These are phyloP conservation scores for Mycena epipterygia DNA, from an alignment of 768 basidiomycete species.

Conservation along the genomic window DNA sequence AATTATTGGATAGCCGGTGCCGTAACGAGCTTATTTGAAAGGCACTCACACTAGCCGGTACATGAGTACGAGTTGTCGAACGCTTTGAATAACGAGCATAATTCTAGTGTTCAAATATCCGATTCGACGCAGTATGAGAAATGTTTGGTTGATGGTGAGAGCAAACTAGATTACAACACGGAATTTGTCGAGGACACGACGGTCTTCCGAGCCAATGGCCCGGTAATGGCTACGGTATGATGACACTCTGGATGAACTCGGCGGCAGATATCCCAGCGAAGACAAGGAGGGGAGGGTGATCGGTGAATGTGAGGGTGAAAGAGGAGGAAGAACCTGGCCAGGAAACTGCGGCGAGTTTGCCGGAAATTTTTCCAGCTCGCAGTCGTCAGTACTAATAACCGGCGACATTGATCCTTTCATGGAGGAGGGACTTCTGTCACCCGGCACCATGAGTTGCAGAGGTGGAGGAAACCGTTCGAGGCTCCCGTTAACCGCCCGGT, in stretches of 20 bases:
- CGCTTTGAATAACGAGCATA: too few species aligned
- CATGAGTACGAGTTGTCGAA: too few species aligned
- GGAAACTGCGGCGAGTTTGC: background rate
- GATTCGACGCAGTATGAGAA: too few species aligned
- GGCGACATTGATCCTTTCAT: background rate
- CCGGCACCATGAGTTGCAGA: background rate
- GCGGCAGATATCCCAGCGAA: conserved; percentile 19
- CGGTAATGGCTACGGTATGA: too few species aligned
- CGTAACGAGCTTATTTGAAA: too few species aligned
- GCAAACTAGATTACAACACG: too few species aligned
- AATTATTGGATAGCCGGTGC: too few species aligned
- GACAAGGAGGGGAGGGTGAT: conserved; percentile 26
- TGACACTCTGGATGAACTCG: background rate
- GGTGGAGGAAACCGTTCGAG: conserved; percentile 7
- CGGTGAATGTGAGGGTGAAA: conserved; percentile 7
- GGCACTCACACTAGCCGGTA: too few species aligned
- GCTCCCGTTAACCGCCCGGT: conserved; percentile 29
- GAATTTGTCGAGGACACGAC: too few species aligned
- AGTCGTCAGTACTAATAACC: background rate
- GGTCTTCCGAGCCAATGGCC: too few species aligned
- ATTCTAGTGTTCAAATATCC: too few species aligned
- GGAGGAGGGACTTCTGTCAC: background rate
- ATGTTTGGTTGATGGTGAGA: too few species aligned
- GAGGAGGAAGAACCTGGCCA: conserved; percentile 16
- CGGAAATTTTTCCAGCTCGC: background rate